Base-by-base conservation (phyloP, 768 basidiomycete genomes). In the Favolaschia claudopus region DNA sequence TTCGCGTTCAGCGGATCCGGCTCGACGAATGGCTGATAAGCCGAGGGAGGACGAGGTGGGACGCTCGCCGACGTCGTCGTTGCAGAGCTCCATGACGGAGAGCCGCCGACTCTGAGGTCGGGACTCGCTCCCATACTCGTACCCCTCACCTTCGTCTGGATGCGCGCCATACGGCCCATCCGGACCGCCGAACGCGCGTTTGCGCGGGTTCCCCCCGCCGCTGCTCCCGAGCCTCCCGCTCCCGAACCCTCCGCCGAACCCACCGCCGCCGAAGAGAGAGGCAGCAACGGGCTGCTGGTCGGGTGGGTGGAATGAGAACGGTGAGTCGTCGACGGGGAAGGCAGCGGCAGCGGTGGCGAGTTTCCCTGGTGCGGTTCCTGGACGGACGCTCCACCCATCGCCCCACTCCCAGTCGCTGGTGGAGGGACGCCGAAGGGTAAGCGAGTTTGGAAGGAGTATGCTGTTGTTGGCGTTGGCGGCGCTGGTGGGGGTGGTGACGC, bases 61-160 rank as follows among this genome's bases (percentile, higher is more conserved):
- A 28, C 78, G 73, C 70, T 39, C 36, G 38, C 25, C 39, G 25
- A 10, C 12, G 55, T 27, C 71, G 79, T 89, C 89, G 83, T 92
- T 91, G 84, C 91, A 92, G 82, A 93, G 88, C 66, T 93, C 91
- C 89, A 92, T 84, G 83, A 93, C 88, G 74, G 88, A 82, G 83
- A 93, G 86, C 60, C 91, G 78, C 67, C 91, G 83, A 77, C 88
- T 90, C 69, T 89, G 86, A 62, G 91, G 91, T 67, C 91, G 81
- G 68, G 89, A 91, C 64, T 91, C 89, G 63, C 82, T 70, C 22
- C 85, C 91, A 75, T 89, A 89, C 53, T 89, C 88, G 79, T 89
- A 86, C 39, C 81, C 79, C 72, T 70, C 68, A 58, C 68, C 69
- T 64, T 42, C 67, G 61, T 70, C 67, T 60, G 63, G 39, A 64